Evolutionary conservation across 2,329 filamentous ascomycete genomes (phyloP).

Genomic region (Chaetothyriales sp.): DNA sequence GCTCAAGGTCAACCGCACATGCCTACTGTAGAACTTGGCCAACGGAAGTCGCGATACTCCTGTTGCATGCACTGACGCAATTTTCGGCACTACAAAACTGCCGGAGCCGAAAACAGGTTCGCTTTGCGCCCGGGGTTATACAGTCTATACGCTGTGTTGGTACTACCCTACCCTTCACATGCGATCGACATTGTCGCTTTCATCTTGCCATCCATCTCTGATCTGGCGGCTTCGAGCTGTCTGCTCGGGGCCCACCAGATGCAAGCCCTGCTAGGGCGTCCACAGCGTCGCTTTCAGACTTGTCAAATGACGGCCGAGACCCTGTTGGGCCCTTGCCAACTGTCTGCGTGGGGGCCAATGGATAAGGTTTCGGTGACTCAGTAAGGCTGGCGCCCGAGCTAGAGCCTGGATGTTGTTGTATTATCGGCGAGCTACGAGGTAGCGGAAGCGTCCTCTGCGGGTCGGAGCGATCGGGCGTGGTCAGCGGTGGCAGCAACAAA

Average conservation of each 20-base stretch:
- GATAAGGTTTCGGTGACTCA: background rate
- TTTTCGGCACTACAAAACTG: background rate
- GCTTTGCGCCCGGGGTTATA: background rate
- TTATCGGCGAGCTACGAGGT: conserved; percentile 6
- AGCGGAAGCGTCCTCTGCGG: conserved; percentile 8
- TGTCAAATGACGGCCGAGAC: conserved; percentile 4
- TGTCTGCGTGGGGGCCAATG: background rate
- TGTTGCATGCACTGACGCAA: background rate
- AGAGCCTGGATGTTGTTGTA: background rate
- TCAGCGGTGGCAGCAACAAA: conserved; percentile 6
- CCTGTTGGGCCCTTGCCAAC: conserved; percentile 3
- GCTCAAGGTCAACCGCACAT: no score
- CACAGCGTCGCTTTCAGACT: conserved; percentile 16
- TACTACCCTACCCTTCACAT: background rate
- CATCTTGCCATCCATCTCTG: background rate
- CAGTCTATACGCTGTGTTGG: no score
- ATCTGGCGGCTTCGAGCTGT: conserved; percentile 2
- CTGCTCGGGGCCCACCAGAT: conserved; percentile 5
- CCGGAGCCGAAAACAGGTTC: background rate
- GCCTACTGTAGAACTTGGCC: background rate
- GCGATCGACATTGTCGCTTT: background rate
- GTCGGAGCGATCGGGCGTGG: conserved; percentile 9
- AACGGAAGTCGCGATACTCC: background rate
- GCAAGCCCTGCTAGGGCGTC: conserved; percentile 15
- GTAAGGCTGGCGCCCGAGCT: background rate